Conservation (phyloP, 1,284 basidiomycete genomes). For the Sporisorium scitamineum region DNA sequence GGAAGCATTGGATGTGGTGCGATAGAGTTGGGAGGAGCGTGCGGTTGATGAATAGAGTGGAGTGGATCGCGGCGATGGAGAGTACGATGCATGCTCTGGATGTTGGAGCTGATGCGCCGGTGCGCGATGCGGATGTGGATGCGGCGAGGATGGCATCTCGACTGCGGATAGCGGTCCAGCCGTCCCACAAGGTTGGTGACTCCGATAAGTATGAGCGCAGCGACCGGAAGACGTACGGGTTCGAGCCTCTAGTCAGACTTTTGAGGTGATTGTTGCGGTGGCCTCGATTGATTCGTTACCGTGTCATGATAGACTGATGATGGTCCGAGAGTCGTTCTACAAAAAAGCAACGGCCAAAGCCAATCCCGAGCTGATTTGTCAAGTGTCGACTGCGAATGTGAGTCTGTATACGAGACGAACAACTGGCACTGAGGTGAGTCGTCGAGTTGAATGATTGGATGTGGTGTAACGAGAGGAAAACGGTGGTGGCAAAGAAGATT, state of each 20-base stretch:
- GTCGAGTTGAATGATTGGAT: too few species aligned
- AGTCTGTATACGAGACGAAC: too few species aligned
- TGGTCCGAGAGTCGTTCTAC: too few species aligned
- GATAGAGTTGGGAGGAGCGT: conserved; percentile 31
- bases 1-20: conserved; percentile 25
- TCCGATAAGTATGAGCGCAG: not conserved
- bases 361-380: too few species aligned
- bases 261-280: not conserved
- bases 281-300: not conserved
- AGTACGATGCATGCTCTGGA: conserved; percentile 45
- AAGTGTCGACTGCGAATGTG: too few species aligned
- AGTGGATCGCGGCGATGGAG: conserved; percentile 35
- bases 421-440: not conserved
- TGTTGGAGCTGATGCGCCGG: conserved; percentile 54
- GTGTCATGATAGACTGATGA: not conserved
- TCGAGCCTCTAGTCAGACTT: not conserved
- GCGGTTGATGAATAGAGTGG: conserved; percentile 30
- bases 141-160: conserved; percentile 43
- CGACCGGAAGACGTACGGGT: not conserved
- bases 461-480: too few species aligned
- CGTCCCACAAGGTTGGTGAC: not conserved
- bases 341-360: too few species aligned
- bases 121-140: conserved; percentile 45
- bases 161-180: not conserved
- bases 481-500: not conserved